Evolutionary conservation across 495 filamentous ascomycete genomes (phyloP).

Genomic region (Beverwykella pulmonaria): DNA sequence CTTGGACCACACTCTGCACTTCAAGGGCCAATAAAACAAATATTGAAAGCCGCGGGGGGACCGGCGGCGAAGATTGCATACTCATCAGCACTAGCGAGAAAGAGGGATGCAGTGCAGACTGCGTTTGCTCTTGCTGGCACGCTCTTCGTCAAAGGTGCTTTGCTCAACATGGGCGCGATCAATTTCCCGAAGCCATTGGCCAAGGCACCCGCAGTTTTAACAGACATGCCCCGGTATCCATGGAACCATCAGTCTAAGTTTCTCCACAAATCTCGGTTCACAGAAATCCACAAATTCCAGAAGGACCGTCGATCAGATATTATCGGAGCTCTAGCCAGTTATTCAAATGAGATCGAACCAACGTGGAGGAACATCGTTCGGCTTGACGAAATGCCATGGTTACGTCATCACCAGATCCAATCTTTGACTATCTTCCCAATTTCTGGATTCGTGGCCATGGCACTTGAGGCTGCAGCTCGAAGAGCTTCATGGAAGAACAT

Average conservation of each 20-base stretch:
- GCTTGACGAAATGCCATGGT: slow-evolving; percentile 27
- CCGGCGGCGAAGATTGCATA: slow-evolving; percentile 19
- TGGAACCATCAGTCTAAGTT: slow-evolving; percentile 26
- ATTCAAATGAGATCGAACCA: slow-evolving; percentile 26
- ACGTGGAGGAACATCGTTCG: slow-evolving; percentile 30
- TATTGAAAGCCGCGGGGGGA: slow-evolving; percentile 19
- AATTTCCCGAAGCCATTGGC: slow-evolving; percentile 37
- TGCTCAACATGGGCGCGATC: slow-evolving; percentile 10
- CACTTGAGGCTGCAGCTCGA: slow-evolving; percentile 21
- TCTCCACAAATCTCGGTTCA: slow-evolving; percentile 21
- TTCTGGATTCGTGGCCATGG: slow-evolving; percentile 30
- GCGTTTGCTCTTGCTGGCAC: slow-evolving; percentile 16
- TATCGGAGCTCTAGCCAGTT: slow-evolving; percentile 13
- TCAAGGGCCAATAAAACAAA: slow-evolving; percentile 54
- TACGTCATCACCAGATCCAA: slow-evolving; percentile 26
- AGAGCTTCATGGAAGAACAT: slow-evolving; percentile 18
- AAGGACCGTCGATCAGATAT: slow-evolving; percentile 13
- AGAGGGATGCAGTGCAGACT: slow-evolving; percentile 17
- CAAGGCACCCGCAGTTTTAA: slow-evolving; percentile 5
- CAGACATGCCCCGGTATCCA: slow-evolving; percentile 20
- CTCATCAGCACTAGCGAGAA: slow-evolving; percentile 15
- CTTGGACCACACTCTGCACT: slow-evolving; percentile 71
- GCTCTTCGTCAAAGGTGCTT: slow-evolving; percentile 20
- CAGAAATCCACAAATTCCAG: slow-evolving; percentile 10
- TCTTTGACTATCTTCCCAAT: slow-evolving; percentile 25